Evolutionary conservation across 2,329 filamentous ascomycete genomes (phyloP).

Genomic region (Cytospora mali): DNA sequence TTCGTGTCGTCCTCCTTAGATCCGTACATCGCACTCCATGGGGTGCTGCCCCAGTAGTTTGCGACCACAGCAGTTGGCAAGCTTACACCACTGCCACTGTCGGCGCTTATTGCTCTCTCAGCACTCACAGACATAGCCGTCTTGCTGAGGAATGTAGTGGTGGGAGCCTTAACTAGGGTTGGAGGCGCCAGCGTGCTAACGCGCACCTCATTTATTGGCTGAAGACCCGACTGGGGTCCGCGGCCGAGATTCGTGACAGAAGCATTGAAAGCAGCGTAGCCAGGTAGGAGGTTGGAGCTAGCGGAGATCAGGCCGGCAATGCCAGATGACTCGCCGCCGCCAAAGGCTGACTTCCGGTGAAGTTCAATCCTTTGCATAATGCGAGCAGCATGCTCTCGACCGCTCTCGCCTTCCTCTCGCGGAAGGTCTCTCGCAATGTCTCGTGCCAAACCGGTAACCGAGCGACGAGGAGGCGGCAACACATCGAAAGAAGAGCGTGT

Average conservation of each 20-base stretch:
- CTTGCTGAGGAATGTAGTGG: conserved; percentile 83
- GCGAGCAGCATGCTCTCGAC: conserved; percentile 79
- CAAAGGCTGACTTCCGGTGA: conserved; percentile 74
- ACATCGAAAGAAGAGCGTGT: conserved; percentile 73
- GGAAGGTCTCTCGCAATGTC: conserved; percentile 52
- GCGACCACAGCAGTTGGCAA: conserved; percentile 87
- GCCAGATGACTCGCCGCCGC: conserved; percentile 56
- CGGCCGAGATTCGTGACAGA: conserved; percentile 34
- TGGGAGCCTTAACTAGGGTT: conserved; percentile 81
- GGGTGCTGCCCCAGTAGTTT: conserved; percentile 89
- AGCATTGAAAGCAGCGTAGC: conserved; percentile 42
- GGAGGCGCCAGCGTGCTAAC: conserved; percentile 74
- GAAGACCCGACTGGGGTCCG: conserved; percentile 40
- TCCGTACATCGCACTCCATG: conserved; percentile 60
- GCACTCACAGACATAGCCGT: conserved; percentile 79
- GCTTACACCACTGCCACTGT: conserved; percentile 62
- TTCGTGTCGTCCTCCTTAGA: conserved; percentile 32
- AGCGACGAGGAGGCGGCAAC: conserved; percentile 50
- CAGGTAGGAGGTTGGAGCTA: conserved; percentile 76
- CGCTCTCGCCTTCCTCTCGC: conserved; percentile 71
- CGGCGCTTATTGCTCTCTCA: conserved; percentile 67
- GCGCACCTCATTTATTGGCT: conserved; percentile 47
- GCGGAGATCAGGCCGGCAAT: conserved; percentile 86
- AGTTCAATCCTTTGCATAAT: conserved; percentile 94
- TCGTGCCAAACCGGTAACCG: conserved; percentile 55